Percentiles rank a stretch among this genome's conserved stretches.
These are phyloP conservation scores for Emergomyces pasteurianus DNA, from an alignment of 2,329 filamentous ascomycete species.

Conservation along the genomic window DNA sequence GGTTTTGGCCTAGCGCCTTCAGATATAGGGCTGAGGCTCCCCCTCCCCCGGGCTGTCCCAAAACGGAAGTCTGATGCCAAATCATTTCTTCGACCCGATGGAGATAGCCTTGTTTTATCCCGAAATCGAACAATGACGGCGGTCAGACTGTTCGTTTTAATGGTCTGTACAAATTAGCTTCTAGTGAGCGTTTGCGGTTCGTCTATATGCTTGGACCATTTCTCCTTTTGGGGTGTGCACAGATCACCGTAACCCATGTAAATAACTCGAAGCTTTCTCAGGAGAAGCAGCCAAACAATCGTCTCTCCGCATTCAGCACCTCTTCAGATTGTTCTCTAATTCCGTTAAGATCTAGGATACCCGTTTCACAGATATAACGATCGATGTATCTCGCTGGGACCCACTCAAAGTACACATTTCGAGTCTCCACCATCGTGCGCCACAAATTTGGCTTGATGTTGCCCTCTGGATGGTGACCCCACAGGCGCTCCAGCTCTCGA, in stretches of 20 bases:
- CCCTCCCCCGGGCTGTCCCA: background rate
- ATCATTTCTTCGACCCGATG: background rate
- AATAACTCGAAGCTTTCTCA: background rate
- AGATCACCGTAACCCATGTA: background rate
- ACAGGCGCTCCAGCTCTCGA: constrained; percentile 33
- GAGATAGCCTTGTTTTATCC: background rate
- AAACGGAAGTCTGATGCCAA: background rate
- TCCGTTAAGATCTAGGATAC: constrained; percentile 18
- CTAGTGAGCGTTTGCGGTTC: background rate
- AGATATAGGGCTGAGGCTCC: constrained; percentile 1
- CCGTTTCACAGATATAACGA: constrained; percentile 41
- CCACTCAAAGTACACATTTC: constrained; percentile 46
- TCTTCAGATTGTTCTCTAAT: constrained; percentile 10
- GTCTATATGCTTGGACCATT: too few relatives aligned
- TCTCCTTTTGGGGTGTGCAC: background rate
- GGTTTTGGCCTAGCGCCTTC: constrained; percentile 23
- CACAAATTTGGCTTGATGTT: background rate
- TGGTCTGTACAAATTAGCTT: background rate
- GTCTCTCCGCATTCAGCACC: constrained; percentile 5
- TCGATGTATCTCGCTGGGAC: constrained; percentile 37
- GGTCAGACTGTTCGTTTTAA: background rate
- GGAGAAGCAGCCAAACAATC: constrained; percentile 8
- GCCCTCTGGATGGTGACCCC: background rate
- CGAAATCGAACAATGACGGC: background rate
- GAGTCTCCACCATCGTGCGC: constrained; percentile 17